Base-by-base conservation (phyloP, 140 eudicot genomes). In the Anethum foeniculum region DNA sequence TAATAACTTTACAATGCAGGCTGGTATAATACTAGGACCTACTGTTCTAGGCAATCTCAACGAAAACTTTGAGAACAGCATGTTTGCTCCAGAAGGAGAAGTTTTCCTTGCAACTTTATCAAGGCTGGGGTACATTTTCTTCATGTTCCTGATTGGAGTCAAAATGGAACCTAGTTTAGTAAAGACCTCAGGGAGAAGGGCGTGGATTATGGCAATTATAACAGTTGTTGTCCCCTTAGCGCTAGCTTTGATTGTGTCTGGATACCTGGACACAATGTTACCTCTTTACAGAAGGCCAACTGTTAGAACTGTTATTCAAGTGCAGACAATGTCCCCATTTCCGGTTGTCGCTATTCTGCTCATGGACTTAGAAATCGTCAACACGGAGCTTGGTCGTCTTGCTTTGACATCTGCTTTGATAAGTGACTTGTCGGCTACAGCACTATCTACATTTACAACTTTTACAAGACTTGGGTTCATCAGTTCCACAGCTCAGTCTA, bases 351-450 rank as follows among this genome's bases (percentile, higher is more conserved):
- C 89, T 41, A 36, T 75, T 27, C 69, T 88, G 69, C 89, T 88
- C 44, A 82, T 84, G 16, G 89, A 88, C 83, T 83, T 86, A 23
- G 82, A 86, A 49, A 86, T 88, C 67, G 84, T 84, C 76, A 88
- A 88, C 76, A 46, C 89, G 6, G 92, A 88, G 84, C 88, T 88
- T 1, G 92, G 92, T 18, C 86, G 89, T 10, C 86, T 88, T 27
- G 85, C 92, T 18, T 32, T 88, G 79, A 78, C 92, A 10, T 76
- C 88, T 0, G 74, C 89, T 3, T 80, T 88, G 52, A 80, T 86
- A 18, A 75, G 87, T 54, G 89, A 88, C 76, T 71, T 88, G 0
- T n/a, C 79, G 0, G 71, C 80, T 73, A 52, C 77, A 18, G 28
- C 76, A 3, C 19, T 34, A 1, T 47, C 81, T 0, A 83, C 84